A percentile compares a stretch with the other conserved stretches of the same genome.
Conservation (phyloP, 345 rosid species). For the Eucalyptus sp. region DNA sequence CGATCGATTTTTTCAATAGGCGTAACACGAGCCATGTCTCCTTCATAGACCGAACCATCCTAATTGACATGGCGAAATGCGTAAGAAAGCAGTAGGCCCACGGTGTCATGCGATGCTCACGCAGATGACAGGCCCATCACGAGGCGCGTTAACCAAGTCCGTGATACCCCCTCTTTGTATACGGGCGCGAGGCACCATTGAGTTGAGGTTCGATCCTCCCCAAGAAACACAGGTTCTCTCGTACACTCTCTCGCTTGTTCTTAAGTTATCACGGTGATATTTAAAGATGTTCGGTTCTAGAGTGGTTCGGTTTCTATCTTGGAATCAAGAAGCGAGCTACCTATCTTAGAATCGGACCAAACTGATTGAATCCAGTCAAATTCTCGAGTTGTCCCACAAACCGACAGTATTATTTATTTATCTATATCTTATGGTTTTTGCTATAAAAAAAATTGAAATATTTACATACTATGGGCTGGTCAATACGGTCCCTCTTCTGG, state of each 20-base stretch:
- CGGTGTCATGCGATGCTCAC: not conserved
- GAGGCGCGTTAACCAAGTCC: not conserved
- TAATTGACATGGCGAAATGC: not conserved
- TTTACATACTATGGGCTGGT: no score
- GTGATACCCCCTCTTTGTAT: not conserved
- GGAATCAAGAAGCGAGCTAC: not conserved
- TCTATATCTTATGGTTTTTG: not conserved
- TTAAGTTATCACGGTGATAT: not conserved
- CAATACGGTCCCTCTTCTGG: not conserved
- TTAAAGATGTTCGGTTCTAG: not conserved
- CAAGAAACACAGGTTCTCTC: not conserved
- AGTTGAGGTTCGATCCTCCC: not conserved
- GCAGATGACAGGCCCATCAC: not conserved
- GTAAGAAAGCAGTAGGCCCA: not conserved
- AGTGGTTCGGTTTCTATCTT: not conserved
- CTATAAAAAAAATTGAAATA: no score
- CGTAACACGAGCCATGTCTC: not conserved
- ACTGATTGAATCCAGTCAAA: not conserved
- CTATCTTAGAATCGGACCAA: not conserved
- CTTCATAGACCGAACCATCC: not conserved
- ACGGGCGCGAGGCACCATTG: not conserved
- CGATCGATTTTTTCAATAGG: not conserved
- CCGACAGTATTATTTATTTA: not conserved
- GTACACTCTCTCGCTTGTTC: not conserved
- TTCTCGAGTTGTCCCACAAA: fast-evolving